Base-by-base conservation (phyloP, 345 rosid genomes). In the Salix dunnii region DNA sequence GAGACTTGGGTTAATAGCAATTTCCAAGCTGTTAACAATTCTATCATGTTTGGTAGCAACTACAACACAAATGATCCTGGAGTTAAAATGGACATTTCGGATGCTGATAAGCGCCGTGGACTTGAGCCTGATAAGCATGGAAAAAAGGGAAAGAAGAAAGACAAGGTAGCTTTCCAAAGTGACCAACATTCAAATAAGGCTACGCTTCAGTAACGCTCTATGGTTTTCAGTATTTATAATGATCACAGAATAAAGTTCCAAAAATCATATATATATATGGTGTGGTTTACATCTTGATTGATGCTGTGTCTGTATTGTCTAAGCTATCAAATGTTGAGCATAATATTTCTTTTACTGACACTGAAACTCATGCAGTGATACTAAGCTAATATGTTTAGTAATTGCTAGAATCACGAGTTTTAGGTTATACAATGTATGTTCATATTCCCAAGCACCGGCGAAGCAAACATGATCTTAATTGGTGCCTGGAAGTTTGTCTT, bases 21-120 rank as follows among this genome's bases (percentile, higher is more conserved):
- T 69, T 93, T 90, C 78, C 99, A 93, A 70, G 91, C 99, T 0
- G 89, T 95, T 36, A 95, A 93, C 84, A 95, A 95, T 78, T 95
- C 99, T 2, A 86, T 95, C 68, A 90, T 93, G 99, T 73, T 95
- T 48, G 83, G 85, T 0, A 89, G 93, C 74, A 76, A 68, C 51
- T 89, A 93, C 86, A 87, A 33, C 78, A 85, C 96, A 67, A 89
- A 93, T 71, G 97, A 95, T 77, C 99, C 99, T 0, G 98, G 99
- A 0, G 97, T 95, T 78, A 98, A 93, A 69, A 66, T 93, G 83
- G 94, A 91, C 27, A 87, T 95, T 61, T 79, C 88, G 2, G 81
- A 68, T n/a, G 0, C 71, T 60, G 31, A 40, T n/a, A 53, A 74
- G n/a, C 68, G 18, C 18, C 36, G 25, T 20, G 67, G 42, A 28